phyloP scores from a whole-genome alignment of 2,329 filamentous ascomycete genomes.

The Scytalidium sp. region DNA sequence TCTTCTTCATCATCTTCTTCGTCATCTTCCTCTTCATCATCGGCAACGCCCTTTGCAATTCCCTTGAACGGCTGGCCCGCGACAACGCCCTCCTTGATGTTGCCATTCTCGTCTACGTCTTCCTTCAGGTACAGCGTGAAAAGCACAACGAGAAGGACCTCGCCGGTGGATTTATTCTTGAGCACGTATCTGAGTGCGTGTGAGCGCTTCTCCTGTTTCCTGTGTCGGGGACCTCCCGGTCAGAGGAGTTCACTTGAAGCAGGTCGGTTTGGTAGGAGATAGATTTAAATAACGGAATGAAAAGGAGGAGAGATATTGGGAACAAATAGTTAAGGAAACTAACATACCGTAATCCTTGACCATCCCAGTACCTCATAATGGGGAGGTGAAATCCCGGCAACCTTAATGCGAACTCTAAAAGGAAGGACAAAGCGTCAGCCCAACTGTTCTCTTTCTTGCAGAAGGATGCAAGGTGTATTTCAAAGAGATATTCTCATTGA shows the following conservation, averaged over 20 bases:
- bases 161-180: constrained; percentile 71
- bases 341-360: constrained; percentile 69
- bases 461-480: constrained; percentile 4
- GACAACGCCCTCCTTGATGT: constrained; percentile 39
- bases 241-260: constrained; percentile 16
- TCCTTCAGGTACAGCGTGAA: constrained; percentile 75
- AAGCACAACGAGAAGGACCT: constrained; percentile 76
- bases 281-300: constrained; percentile 1
- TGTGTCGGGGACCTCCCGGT: constrained; percentile 14
- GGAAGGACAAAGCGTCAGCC: too few species aligned
- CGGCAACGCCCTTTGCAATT: constrained; percentile 9
- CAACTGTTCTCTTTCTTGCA: too few species aligned
- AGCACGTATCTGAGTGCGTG: constrained; percentile 89
- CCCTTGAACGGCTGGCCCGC: constrained; percentile 23
- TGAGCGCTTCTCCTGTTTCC: constrained; percentile 51
- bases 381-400: constrained; percentile 71
- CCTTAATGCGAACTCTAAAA: constrained; percentile 62
- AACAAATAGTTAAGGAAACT: constrained; percentile 8
- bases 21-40: constrained; percentile 6
- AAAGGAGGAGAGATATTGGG: constrained; percentile 22
- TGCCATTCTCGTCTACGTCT: constrained; percentile 57
- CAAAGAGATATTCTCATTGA: neutral
- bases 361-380: constrained; percentile 78
- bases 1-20: constrained; percentile 1
- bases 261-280: constrained; percentile 5